Evolutionary conservation across 1,284 basidiomycete genomes (phyloP).

Genomic region (Moesziomyces globuligerus): DNA sequence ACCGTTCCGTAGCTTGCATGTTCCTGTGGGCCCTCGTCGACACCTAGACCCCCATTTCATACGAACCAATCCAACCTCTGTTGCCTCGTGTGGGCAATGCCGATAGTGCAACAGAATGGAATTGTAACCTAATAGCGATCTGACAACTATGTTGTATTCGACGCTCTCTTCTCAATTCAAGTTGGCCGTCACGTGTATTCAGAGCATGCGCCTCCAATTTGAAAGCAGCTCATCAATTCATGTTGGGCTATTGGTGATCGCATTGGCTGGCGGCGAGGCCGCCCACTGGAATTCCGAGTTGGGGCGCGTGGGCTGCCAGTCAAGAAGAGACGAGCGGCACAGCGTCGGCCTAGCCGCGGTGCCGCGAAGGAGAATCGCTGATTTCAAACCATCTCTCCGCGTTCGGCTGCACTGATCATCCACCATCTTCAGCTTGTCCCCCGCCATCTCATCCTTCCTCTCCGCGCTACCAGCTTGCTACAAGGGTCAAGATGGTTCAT

Average conservation of each 20-base stretch:
- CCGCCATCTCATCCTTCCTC: neutral
- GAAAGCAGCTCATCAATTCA: conserved; percentile 11
- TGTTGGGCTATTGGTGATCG: conserved; percentile 30
- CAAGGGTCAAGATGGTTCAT: conserved; percentile 37
- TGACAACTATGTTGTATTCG: neutral
- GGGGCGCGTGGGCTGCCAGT: conserved; percentile 1
- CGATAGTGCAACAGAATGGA: no score
- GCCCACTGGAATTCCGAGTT: conserved; percentile 6
- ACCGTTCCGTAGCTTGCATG: conserved; percentile 58
- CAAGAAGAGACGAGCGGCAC: no score
- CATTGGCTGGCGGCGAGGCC: conserved; percentile 14
- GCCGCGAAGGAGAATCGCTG: conserved; percentile 2
- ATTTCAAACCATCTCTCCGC: conserved; percentile 33
- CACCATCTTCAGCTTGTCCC: neutral
- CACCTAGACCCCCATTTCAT: conserved; percentile 10
- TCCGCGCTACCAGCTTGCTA: neutral
- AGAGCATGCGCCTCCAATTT: neutral
- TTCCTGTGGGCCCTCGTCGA: conserved; percentile 62
- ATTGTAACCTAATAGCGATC: conserved; percentile 1
- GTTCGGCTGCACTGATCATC: conserved; percentile 13
- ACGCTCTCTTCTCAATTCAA: conserved; percentile 1
- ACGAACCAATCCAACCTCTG: no score
- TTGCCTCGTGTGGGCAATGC: no score
- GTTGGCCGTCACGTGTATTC: conserved; percentile 19
- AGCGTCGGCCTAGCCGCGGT: neutral